A percentile compares a stretch with the other conserved stretches of the same genome.
Conservation (phyloP, 495 filamentous ascomycete species). For the Zalerion maritima region DNA sequence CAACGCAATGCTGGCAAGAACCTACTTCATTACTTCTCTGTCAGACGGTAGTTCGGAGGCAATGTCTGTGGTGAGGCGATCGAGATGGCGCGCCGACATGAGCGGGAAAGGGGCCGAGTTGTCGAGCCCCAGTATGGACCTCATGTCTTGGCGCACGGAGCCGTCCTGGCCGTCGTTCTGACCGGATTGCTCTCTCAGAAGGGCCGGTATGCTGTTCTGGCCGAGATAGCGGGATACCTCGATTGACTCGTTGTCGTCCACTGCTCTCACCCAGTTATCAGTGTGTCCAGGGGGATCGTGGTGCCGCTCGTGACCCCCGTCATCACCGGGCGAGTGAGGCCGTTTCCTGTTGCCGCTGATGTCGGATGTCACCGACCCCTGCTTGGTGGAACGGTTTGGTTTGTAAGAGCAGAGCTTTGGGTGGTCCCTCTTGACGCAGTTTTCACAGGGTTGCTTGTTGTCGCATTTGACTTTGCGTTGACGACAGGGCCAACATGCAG, state of each 20-base stretch:
- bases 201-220: constrained; percentile 47
- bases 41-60: constrained; percentile 49
- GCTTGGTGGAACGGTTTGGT: constrained; percentile 44
- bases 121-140: constrained; percentile 68
- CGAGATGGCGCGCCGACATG: constrained; percentile 57
- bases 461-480: constrained; percentile 65
- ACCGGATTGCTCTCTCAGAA: constrained; percentile 48
- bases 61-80: constrained; percentile 57
- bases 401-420: constrained; percentile 59
- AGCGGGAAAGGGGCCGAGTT: constrained; percentile 78
- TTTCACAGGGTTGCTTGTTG: constrained; percentile 57
- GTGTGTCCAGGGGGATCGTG: constrained; percentile 19
- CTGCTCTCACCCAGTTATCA: constrained; percentile 23
- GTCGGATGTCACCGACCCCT: constrained; percentile 18
- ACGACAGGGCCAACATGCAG: constrained; percentile 59
- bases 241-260: constrained; percentile 45
- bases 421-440: constrained; percentile 60
- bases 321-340: constrained; percentile 29
- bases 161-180: constrained; percentile 30
- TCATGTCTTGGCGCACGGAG: constrained; percentile 45
- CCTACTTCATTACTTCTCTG: constrained; percentile 42
- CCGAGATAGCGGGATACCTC: constrained; percentile 52
- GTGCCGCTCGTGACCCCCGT: constrained; percentile 19
- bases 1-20: neutral
- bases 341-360: constrained; percentile 24